phyloP scores from a whole-genome alignment of 352 stramenopile species.

The Phytopythium sindhum region DNA sequence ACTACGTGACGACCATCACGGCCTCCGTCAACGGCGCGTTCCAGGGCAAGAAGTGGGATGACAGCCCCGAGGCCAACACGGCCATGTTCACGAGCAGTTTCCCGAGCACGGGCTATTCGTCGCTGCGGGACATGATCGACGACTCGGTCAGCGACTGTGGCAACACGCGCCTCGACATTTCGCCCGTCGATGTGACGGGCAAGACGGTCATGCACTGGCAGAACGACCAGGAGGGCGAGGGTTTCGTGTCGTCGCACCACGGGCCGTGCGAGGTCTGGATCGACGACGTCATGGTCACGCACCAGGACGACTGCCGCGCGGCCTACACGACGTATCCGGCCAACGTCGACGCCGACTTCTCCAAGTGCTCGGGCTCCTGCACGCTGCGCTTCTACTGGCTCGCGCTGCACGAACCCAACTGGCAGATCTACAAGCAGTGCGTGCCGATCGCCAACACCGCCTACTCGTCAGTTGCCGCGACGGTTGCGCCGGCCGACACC shows the following conservation, averaged over 20 bases:
- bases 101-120: constrained; percentile 33
- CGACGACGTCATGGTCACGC: constrained; percentile 37
- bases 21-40: constrained; percentile 34
- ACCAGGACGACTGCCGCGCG: constrained; percentile 43
- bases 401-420: constrained; percentile 32
- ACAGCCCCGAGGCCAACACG: constrained; percentile 39
- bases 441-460: constrained; percentile 22
- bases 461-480: neutral
- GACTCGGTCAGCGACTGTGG: constrained; percentile 31
- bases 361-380: constrained; percentile 24
- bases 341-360: constrained; percentile 24
- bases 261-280: constrained; percentile 63
- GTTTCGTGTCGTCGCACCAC: constrained; percentile 50
- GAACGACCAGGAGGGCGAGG: constrained; percentile 41
- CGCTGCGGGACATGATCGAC: constrained; percentile 40
- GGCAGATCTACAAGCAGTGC: constrained; percentile 45
- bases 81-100: constrained; percentile 41
- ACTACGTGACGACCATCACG: constrained; percentile 38
- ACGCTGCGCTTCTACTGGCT: constrained; percentile 33
- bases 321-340: constrained; percentile 29
- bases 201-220: constrained; percentile 41
- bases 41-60: constrained; percentile 52
- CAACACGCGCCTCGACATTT: constrained; percentile 32
- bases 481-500: constrained; percentile 9
- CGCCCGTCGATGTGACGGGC: constrained; percentile 34